Base-by-base conservation (phyloP, 75 land plant species). In the Pseudotsuga menziesii region DNA sequence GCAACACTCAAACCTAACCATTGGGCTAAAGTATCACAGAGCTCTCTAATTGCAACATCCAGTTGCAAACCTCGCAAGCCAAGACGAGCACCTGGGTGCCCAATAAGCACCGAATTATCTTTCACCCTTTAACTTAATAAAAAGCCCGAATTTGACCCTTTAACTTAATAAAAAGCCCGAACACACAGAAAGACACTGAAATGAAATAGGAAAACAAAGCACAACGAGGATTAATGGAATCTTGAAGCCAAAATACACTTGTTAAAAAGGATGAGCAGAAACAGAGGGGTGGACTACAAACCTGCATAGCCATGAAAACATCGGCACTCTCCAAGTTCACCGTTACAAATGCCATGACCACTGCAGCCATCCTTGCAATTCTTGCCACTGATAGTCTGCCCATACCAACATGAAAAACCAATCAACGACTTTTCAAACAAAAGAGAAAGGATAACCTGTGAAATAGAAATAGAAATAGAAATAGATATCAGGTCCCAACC, bases 291-390 rank as follows among this genome's bases (percentile, higher is more conserved):
- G 69, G 39, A 64, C 17, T 17, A 17, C 69, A 32, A 39, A 96
- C 99, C 99, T 64, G 70, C 58, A 77, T 69, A 96, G 59, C 99
- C 99, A 86, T 91, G 97, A 81, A 90, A 96, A 78, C 99, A 96
- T 26, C 91, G 88, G 85, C 99, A 94, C 75, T 85, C 79, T 54
- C 93, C 97, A 29, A 92, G 81, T 74, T 92, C 94, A 75, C 61
- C 62, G 67, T 96, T 96, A 73, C 99, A 96, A 69, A 94, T 74
- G 16, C 99, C 99, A 76, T 86, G 87, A 64, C 86, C 88, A 78
- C 85, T 87, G 76, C 99, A 96, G 15, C 79, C 78, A 67, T 86
- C 77, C 58, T 82, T 76, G 84, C 99, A 96, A 62, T 41, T 26
- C 35, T 74, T 80, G 25, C 84, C 83, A 67, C 84, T 77, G 19